Evolutionary conservation across 352 stramenopile genomes (phyloP), one percentile per base, ranked within the genome.

Genomic region (Paralagenidium karlingii): DNA sequence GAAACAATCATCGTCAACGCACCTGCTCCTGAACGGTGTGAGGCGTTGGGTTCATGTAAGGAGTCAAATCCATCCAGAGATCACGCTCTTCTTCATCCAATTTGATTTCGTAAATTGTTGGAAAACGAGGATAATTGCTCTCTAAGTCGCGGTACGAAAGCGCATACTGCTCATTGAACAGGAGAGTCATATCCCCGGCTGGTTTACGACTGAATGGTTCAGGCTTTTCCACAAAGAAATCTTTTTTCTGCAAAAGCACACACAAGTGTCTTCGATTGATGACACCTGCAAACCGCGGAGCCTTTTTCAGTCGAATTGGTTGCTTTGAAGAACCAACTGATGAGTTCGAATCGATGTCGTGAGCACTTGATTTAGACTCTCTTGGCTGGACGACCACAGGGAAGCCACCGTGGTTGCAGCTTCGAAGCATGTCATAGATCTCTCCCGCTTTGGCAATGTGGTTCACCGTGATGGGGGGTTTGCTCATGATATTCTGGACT

Each of bases 11-110:
- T 8, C 10, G 10, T 18, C 10, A 34, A 13, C 13, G 10, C 34
- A 58, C 45, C 38, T 82, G 70, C 40, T 97, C 87, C 39, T 98
- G 94, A 1, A 99, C 86, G 2, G 77, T 97, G 53, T 97, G 94
- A 5, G 94, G 91, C 16, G 91, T 96, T 18, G 89, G 83, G 59
- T 98, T 98, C 51, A 97, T 94, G 67, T 98, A 98, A 1, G 95
- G 94, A n/a, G 93, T 84, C 18, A 98, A 58, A 55, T 98, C 91
- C 55, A 98, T 83, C 77, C 77, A 91, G 44, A 91, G 42, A 21
- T 86, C 68, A 0, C 65, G 60, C 42, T 91, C 77, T 49, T 92
- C 93, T 11, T 93, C 91, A 42, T 96, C 86, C 5, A 96, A 46
- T 45, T 98, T 86, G 51, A 90, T 86, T 10, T 91, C 77, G 6